phyloP scores from a whole-genome alignment of 1,284 basidiomycete genomes.

The Leucoagaricus sp. region DNA sequence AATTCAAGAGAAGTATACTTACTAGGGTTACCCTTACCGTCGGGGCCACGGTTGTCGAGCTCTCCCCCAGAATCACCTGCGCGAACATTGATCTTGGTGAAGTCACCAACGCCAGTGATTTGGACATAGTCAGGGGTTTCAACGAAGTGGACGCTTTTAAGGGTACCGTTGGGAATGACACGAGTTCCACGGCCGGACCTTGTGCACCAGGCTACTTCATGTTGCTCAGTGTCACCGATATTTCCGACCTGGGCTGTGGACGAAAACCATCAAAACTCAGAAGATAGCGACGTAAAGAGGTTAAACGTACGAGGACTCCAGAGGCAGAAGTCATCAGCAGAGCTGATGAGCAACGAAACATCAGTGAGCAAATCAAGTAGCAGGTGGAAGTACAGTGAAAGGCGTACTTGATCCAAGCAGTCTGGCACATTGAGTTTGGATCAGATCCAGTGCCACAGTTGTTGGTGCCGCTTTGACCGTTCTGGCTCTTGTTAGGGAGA shows the following conservation, averaged over 20 bases:
- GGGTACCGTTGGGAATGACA: slow-evolving; percentile 59
- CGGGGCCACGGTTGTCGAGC: slow-evolving; percentile 62
- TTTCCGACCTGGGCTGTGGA: too few relatives aligned
- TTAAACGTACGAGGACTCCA: slow-evolving; percentile 53
- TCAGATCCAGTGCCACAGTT: slow-evolving; percentile 51
- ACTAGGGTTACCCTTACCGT: slow-evolving; percentile 47
- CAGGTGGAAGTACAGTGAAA: neutral
- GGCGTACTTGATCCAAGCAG: slow-evolving; percentile 50
- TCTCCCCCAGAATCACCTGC: slow-evolving; percentile 54
- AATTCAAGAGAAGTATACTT: slow-evolving; percentile 19
- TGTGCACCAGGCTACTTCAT: slow-evolving; percentile 77
- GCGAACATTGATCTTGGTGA: slow-evolving; percentile 63
- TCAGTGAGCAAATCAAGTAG: neutral
- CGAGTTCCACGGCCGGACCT: slow-evolving; percentile 67
- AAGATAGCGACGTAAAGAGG: neutral
- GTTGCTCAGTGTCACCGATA: slow-evolving; percentile 71
- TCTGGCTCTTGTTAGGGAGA: slow-evolving; percentile 48
- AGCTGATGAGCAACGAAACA: slow-evolving; percentile 27
- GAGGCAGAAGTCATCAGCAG: slow-evolving; percentile 61
- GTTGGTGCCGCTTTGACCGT: slow-evolving; percentile 57
- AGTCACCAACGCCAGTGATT: slow-evolving; percentile 59
- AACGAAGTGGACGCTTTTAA: slow-evolving; percentile 69
- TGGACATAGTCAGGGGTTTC: slow-evolving; percentile 68
- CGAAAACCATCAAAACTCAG: slow-evolving; percentile 26
- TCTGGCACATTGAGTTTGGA: slow-evolving; percentile 57